A percentile compares a stretch with the other conserved stretches of the same genome.
Evolutionary conservation across 768 basidiomycete genomes (phyloP).

Genomic region (Rhodotorula diobovata): DNA sequence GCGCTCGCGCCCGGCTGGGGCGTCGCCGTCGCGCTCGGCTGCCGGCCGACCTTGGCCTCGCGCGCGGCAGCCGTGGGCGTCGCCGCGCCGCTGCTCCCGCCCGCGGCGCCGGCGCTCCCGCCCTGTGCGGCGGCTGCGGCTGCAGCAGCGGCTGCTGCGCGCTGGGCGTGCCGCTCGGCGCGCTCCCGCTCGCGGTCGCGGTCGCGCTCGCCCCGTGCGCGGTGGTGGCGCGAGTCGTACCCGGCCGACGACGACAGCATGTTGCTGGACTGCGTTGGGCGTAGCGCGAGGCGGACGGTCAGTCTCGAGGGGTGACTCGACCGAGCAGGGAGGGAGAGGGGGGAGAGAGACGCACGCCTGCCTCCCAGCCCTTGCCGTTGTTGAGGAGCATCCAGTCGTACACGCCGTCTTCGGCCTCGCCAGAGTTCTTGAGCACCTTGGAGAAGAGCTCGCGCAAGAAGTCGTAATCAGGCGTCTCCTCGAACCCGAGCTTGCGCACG

Average conservation of each 20-base stretch:
- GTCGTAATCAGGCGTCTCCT: slow-evolving; percentile 98
- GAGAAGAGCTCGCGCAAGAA: slow-evolving; percentile 91
- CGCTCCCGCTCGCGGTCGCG: slow-evolving; percentile 45
- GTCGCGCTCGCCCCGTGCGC: slow-evolving; percentile 37
- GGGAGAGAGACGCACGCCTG: slow-evolving; percentile 44
- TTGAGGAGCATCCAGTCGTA: slow-evolving; percentile 97
- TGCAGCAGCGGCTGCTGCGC: slow-evolving; percentile 37
- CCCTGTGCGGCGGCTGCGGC: slow-evolving; percentile 32
- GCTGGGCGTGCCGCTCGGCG: slow-evolving; percentile 42
- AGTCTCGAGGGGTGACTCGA: too few relatives aligned
- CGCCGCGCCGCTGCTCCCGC: slow-evolving; percentile 47
- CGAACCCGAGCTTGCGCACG: slow-evolving; percentile 96
- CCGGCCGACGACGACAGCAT: slow-evolving; percentile 28
- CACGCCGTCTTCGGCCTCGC: slow-evolving; percentile 83
- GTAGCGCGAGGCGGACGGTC: not conserved
- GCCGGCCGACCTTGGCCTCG: slow-evolving; percentile 56
- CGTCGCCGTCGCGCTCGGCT: slow-evolving; percentile 27
- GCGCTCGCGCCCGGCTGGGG: slow-evolving; percentile 30
- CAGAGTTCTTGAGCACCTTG: slow-evolving; percentile 85
- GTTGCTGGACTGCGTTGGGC: not conserved
- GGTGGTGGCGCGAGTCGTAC: slow-evolving; percentile 42
- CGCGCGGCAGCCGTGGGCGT: slow-evolving; percentile 54
- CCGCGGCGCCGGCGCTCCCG: not conserved
- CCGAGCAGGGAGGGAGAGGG: not conserved
- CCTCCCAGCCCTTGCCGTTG: slow-evolving; percentile 92